Evolutionary conservation across 139 green algal species (phyloP).

Genomic region (Spirogloea muscicola): DNA sequence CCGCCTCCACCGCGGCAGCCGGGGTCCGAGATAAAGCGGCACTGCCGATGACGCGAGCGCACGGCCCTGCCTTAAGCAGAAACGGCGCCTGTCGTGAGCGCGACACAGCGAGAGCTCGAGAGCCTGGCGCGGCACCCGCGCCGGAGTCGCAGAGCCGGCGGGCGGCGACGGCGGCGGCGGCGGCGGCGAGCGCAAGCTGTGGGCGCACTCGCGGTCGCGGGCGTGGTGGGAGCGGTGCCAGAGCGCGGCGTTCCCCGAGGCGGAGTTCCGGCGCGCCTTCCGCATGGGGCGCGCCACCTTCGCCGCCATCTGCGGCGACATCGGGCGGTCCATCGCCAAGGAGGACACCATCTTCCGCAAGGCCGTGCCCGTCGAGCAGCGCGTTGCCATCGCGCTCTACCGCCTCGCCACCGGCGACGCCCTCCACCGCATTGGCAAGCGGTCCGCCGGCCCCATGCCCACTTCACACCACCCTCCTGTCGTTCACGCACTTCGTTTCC

Average conservation of each 20-base stretch:
- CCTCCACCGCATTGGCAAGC: constrained; percentile 2
- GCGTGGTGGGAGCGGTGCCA: constrained; percentile 37
- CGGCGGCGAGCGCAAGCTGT: no score
- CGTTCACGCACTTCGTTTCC: no score
- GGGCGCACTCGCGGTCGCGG: not conserved
- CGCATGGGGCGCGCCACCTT: constrained; percentile 28
- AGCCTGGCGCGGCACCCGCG: no score
- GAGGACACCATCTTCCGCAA: not conserved
- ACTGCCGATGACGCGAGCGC: no score
- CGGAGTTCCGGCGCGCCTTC: constrained; percentile 19
- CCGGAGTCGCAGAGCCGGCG: no score
- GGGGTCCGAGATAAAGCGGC: no score
- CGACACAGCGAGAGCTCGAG: no score
- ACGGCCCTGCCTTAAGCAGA: no score
- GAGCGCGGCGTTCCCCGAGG: constrained; percentile 8
- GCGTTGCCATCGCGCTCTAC: constrained; percentile 18
- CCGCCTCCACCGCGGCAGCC: no score
- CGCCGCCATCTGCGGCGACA: constrained; percentile 9
- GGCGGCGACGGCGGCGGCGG: no score
- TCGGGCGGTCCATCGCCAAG: constrained; percentile 23
- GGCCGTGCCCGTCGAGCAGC: constrained; percentile 17
- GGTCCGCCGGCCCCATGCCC: constrained; percentile 26
- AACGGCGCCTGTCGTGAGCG: no score
- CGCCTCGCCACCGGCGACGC: constrained; percentile 24
- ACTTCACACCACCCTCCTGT: no score